Percentiles rank a stretch among this genome's conserved stretches.
Conservation (phyloP, 2,329 filamentous ascomycete species). For the Epichloe elymi region DNA sequence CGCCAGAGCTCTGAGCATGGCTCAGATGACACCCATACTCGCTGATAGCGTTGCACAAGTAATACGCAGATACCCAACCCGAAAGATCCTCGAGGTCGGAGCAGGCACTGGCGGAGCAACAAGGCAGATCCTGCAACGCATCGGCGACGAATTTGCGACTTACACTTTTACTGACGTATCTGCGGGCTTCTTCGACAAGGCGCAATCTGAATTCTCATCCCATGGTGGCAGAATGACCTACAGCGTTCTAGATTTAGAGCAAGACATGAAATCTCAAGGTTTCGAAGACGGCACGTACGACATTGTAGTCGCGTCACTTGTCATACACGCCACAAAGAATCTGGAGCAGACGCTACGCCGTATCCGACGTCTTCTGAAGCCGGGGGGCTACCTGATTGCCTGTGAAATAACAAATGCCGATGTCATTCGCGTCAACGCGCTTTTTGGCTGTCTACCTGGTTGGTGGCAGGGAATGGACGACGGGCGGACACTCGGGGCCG, state of each 20-base stretch:
- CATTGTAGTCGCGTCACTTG: slow-evolving; percentile 23
- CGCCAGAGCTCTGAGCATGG: background rate
- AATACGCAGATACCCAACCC: background rate
- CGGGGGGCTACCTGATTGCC: slow-evolving; percentile 4
- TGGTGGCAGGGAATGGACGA: slow-evolving; percentile 4
- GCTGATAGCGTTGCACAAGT: background rate
- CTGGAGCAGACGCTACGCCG: slow-evolving; percentile 12
- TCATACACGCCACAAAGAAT: slow-evolving; percentile 23
- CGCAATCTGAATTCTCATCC: slow-evolving; percentile 15
- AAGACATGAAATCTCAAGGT: slow-evolving; percentile 16
- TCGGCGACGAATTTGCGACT: slow-evolving; percentile 16
- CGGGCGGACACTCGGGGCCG: background rate
- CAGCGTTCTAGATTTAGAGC: slow-evolving; percentile 13
- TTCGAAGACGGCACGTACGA: slow-evolving; percentile 20
- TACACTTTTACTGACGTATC: slow-evolving; percentile 35
- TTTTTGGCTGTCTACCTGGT: slow-evolving; percentile 1
- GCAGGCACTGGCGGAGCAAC: slow-evolving; percentile 32
- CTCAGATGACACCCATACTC: background rate
- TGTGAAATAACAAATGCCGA: slow-evolving; percentile 1
- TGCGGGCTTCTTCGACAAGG: slow-evolving; percentile 25
- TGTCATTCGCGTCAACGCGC: background rate
- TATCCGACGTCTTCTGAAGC: slow-evolving; percentile 5
- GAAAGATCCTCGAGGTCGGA: slow-evolving; percentile 20
- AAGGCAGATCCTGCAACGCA: slow-evolving; percentile 16
- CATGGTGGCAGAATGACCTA: slow-evolving; percentile 9